Evolutionary conservation across 2,329 filamentous ascomycete genomes (phyloP), one percentile per base, ranked within the genome.

Genomic region (Talaromyces rugulosus): DNA sequence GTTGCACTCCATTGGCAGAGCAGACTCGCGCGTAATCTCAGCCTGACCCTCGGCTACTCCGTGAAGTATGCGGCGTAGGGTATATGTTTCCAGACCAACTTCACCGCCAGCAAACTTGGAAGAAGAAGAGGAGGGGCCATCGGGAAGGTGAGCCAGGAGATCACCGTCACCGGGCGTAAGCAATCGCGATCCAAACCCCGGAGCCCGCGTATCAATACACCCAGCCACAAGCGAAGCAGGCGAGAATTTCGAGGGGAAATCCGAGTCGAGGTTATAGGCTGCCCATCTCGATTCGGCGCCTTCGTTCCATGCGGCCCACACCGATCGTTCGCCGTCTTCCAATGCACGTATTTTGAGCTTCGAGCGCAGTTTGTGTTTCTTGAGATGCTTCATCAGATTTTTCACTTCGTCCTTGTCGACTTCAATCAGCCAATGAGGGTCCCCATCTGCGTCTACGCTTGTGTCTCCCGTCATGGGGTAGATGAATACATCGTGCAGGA

Each of bases 401-500:
- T 83, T 77, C 0, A 85, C 85, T 69, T 92, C 85, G 4, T 78
- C 78, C 5, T 85, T 85, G 75, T 96, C 93, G 12, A 93, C 89
- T 72, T 99, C 95, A 63, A 99, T 82, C 62, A 96, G 76, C 81
- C 90, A 94, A 33, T 82, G 77, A 4, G 71, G 70, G 61, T 69
- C 76, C 52, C 64, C 69, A 11, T 58, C 56, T 5, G 63, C 56
- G 30, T 64, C 68, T 23, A 69, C 60, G 58, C 69, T 61, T 70
- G 53, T 77, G 70, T n/a, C 16, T 16, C 34, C 44, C 27, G 65
- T 85, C 78, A 74, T 66, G 0, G 87, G 89, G 80, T 96, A 97
- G 55, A 99, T 82, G 75, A 98, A 96, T 58, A 92, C 89, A 77
- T 99, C 95, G 78, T 94, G 86, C 51, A 97, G 80, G 9, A 99